Evolutionary conservation across 2,329 filamentous ascomycete genomes (phyloP), one percentile per base, ranked within the genome.

Genomic region (Rutstroemia sp.): DNA sequence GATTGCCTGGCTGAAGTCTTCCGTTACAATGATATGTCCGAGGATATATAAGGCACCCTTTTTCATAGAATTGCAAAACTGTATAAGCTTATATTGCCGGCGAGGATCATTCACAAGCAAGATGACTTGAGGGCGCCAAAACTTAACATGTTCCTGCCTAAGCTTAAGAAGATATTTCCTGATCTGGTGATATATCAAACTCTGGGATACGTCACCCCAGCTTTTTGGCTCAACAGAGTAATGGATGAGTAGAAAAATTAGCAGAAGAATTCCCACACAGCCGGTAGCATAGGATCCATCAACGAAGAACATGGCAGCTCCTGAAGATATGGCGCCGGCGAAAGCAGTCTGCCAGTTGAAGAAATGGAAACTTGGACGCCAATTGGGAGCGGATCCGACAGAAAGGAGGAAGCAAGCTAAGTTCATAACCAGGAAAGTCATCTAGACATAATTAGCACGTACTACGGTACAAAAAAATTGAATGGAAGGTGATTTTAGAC

Each of bases 381-480:
- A 95, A 67, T 95, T 95, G 4, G 90, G 90, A 0, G 90, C 90
- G 0, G 90, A 92, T 1, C 89, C 87, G 56, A 95, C 86, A 69
- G 92, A 92, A 55, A 95, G 77, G 1, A 95, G 74, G 65, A 95
- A 95, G 63, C 90, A 95, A 6, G 90, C 90, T 8, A 95, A 72
- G 62, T 95, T 95, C 71, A 89, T 94, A 42, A 92, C 88, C 51
- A 95, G 81, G 66, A 95, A 95, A 0, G 90, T 95, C 86, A 95
- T 92, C 78, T 82, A 67, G 12, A 6, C 30, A 34, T 34, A 21
- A 16, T 56, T 51, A 56, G 53, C 27, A 7, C 44, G 51, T 25
- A 47, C 21, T 21, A 9, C 12, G 4, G 16, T 19, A 44, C 23
- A 14, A 9, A 5, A 34, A 18, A 9, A 5, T 14, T 12, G 1